phyloP scores from a whole-genome alignment of 1,284 basidiomycete species.

The Golubevia sp. region DNA sequence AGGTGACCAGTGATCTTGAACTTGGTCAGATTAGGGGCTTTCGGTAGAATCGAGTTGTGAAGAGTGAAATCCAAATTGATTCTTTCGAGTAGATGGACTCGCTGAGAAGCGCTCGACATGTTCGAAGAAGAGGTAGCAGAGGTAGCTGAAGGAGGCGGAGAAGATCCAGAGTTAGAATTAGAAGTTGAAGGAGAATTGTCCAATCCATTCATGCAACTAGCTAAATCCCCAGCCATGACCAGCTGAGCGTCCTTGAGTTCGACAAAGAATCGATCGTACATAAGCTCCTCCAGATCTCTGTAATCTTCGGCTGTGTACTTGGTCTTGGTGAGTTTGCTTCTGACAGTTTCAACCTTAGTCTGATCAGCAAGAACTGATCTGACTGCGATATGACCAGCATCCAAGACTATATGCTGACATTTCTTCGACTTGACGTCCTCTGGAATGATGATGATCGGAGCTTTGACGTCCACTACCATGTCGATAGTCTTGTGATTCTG shows the following conservation, averaged over 20 bases:
- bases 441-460: constrained; percentile 95
- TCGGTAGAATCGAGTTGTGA: constrained; percentile 91
- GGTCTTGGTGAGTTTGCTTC: constrained; percentile 77
- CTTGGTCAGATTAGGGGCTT: constrained; percentile 79
- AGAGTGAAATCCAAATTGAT: constrained; percentile 89
- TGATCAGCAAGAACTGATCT: constrained; percentile 88
- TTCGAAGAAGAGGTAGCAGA: constrained; percentile 7
- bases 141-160: no score
- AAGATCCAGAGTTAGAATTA: no score
- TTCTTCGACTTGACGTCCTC: constrained; percentile 77
- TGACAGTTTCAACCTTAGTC: constrained; percentile 76
- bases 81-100: constrained; percentile 81
- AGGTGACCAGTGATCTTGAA: constrained; percentile 92
- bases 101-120: no score
- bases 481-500: constrained; percentile 94
- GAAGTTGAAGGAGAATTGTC: background rate
- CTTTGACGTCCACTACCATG: constrained; percentile 92
- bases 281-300: constrained; percentile 82
- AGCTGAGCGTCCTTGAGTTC: constrained; percentile 77
- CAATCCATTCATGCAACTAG: constrained; percentile 48
- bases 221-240: constrained; percentile 52
- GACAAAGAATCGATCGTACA: constrained; percentile 92
- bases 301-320: constrained; percentile 90
- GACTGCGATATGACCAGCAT: constrained; percentile 95
- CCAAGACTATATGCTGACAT: constrained; percentile 87